Conservation (phyloP, 2,329 filamentous ascomycete genomes). For the Microascus cirrosus region DNA sequence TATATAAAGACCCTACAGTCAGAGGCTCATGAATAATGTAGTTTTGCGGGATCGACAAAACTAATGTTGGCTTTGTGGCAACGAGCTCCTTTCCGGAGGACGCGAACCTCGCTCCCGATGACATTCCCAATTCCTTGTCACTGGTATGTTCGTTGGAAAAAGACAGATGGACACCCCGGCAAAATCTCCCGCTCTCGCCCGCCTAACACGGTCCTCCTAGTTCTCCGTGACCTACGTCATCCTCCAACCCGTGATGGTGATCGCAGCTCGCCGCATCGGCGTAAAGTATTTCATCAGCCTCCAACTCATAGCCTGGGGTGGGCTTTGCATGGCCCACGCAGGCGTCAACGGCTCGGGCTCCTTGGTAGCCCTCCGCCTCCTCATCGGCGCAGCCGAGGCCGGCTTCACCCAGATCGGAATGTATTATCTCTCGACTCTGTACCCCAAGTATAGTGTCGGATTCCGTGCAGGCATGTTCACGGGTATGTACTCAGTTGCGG, state of each 20-base stretch:
- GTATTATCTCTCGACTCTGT: slow-evolving; percentile 11
- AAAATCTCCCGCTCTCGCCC: background rate
- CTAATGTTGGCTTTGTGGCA: slow-evolving; percentile 12
- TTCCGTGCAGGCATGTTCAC: slow-evolving; percentile 10
- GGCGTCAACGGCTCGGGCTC: slow-evolving; percentile 5
- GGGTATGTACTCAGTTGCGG: slow-evolving; percentile 13
- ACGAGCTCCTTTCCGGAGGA: slow-evolving; percentile 12
- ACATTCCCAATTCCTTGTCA: slow-evolving; percentile 12
- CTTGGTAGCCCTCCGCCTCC: slow-evolving; percentile 10
- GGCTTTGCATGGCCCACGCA: slow-evolving; percentile 11
- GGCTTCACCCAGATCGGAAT: slow-evolving; percentile 12
- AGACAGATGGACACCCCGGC: background rate
- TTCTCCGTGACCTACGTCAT: slow-evolving; percentile 13
- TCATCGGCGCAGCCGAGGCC: slow-evolving; percentile 11
- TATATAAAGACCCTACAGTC: background rate
- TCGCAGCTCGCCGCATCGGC: slow-evolving; percentile 11
- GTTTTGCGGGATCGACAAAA: slow-evolving; percentile 13
- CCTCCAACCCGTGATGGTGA: slow-evolving; percentile 12
- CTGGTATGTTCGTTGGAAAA: slow-evolving; percentile 1
- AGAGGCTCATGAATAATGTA: background rate
- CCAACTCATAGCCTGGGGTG: slow-evolving; percentile 10
- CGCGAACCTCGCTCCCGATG: slow-evolving; percentile 10
- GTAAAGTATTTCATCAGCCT: slow-evolving; percentile 8
- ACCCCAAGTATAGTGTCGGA: slow-evolving; percentile 10
- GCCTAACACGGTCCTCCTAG: background rate